Evolutionary conservation across 2,329 filamentous ascomycete species (phyloP), one percentile per base, ranked within the genome.

Genomic region (Lachnellula arida): DNA sequence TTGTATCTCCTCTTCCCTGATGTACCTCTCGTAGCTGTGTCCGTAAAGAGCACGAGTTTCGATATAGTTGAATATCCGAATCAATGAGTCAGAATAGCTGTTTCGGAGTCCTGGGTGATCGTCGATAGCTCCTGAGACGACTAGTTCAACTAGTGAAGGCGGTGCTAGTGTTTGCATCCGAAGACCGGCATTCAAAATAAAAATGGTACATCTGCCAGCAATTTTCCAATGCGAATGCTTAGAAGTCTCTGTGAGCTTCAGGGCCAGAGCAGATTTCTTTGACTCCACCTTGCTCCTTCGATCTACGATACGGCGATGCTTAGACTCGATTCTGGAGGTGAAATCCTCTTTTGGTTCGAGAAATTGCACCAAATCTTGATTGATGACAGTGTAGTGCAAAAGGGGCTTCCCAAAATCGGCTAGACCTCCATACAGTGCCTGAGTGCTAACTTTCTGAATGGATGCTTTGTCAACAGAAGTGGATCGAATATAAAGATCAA

Each of bases 201-300:
- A 94, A 37, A 95, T 88, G 9, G 89, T 89, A 55, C 92, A 96
- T 28, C 93, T 82, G 50, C 86, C 91, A 5, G 93, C 93, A 65
- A 96, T 92, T 76, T 96, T 97, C 94, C 94, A 99, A 69, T 99
- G 95, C 0, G 91, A 90, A 3, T 82, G 82, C 65, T 84, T 86
- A 1, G 91, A 89, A 57, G 87, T 76, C 57, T 88, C 82, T 4
- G 92, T 87, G 34, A 99, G 78, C 69, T 97, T 91, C 53, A 90
- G 76, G 0, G 92, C 89, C 25, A 99, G 75, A 3, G 83, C 81
- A 0, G 85, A 78, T 74, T 99, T 99, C 74, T 89, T 91, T 53
- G 80, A 78, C 71, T 99, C 94, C 4, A 97, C 91, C 57, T 82
- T 81, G 51, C 77, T 78, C 56, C 92, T 82, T 55, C 93, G 88